These are phyloP conservation scores for Diddensiella santjacobensis DNA, from an alignment of 805 yeast species.

Conservation along the genomic window DNA sequence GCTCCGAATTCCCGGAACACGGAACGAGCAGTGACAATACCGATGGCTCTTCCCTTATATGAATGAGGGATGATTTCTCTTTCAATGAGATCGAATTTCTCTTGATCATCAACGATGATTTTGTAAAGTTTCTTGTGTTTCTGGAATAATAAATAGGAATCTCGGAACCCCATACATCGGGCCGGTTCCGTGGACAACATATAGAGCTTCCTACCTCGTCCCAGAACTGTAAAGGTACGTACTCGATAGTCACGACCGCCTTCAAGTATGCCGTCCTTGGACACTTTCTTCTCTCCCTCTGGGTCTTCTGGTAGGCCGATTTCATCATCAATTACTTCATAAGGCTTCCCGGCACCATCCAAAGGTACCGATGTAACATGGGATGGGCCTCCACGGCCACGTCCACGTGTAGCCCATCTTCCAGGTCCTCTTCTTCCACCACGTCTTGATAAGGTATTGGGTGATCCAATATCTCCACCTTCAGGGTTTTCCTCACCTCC, in stretches of 20 bases:
- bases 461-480: conserved; percentile 10
- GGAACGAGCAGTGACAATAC: conserved; percentile 85
- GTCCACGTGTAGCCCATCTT: conserved; percentile 18
- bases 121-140: conserved; percentile 76
- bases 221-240: conserved; percentile 41
- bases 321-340: conserved; percentile 69
- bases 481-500: conserved; percentile 16
- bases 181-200: conserved; percentile 98
- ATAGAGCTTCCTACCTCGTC: conserved; percentile 66
- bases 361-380: conserved; percentile 38
- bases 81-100: conserved; percentile 77
- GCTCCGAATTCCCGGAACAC: conserved; percentile 92
- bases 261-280: conserved; percentile 56
- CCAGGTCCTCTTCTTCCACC: conserved; percentile 20
- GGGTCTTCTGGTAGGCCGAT: conserved; percentile 71
- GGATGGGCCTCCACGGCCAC: conserved; percentile 21
- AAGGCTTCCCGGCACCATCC: conserved; percentile 67
- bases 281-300: conserved; percentile 73
- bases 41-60: conserved; percentile 85
- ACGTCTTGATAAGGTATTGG: conserved; percentile 16
- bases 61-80: conserved; percentile 82
- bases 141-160: conserved; percentile 83
- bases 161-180: conserved; percentile 88
- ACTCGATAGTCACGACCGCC: conserved; percentile 72
- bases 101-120: conserved; percentile 66